phyloP scores from a whole-genome alignment of 2,329 filamentous ascomycete species.

The Aspergillus texensis region DNA sequence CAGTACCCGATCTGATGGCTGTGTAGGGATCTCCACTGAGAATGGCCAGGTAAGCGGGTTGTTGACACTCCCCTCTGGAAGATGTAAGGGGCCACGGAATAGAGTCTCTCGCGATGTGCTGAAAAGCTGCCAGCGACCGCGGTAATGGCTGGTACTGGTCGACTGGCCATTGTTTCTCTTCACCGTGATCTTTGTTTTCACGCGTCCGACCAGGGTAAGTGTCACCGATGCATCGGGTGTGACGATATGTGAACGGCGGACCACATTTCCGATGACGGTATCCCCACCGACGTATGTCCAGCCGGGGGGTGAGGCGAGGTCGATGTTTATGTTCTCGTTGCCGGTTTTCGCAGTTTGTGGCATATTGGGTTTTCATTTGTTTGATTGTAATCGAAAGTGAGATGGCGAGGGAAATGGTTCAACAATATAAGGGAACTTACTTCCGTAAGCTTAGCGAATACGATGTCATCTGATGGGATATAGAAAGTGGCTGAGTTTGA shows the following conservation, averaged over 20 bases:
- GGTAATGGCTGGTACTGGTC: slow-evolving; percentile 8
- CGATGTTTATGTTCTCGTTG: slow-evolving; percentile 7
- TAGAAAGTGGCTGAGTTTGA: neutral
- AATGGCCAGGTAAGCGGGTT: slow-evolving; percentile 21
- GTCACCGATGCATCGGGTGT: slow-evolving; percentile 19
- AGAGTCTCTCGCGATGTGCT: slow-evolving; percentile 5
- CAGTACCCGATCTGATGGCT: neutral
- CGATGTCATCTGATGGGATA: neutral
- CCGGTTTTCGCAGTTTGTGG: neutral
- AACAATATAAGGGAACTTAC: neutral
- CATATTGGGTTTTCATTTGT: neutral
- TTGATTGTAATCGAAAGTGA: neutral
- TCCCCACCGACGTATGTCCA: slow-evolving; percentile 22
- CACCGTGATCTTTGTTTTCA: slow-evolving; percentile 18
- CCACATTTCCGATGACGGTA: slow-evolving; percentile 23
- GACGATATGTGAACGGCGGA: slow-evolving; percentile 19
- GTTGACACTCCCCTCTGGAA: slow-evolving; percentile 8
- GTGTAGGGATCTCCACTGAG: slow-evolving; percentile 17
- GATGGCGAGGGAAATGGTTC: neutral
- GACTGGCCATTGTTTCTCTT: neutral
- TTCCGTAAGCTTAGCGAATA: no score
- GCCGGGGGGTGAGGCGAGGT: slow-evolving; percentile 19
- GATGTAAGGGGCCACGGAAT: slow-evolving; percentile 21
- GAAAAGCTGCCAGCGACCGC: slow-evolving; percentile 16
- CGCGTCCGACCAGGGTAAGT: slow-evolving; percentile 16